phyloP scores from a whole-genome alignment of 768 basidiomycete genomes.

The Termitomyces titanicus region DNA sequence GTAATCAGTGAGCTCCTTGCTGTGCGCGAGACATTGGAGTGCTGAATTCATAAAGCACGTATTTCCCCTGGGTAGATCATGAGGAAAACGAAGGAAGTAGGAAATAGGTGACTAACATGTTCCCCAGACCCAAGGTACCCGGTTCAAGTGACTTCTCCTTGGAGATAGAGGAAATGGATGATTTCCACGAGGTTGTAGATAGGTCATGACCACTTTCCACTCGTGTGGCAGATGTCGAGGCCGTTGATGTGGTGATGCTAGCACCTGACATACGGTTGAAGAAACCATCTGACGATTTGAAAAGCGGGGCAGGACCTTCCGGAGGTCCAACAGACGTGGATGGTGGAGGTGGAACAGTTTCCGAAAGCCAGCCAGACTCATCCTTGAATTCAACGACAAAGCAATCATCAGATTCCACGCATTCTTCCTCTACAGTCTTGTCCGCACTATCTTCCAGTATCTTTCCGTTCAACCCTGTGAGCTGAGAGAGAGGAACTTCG shows the following conservation, averaged over 20 bases:
- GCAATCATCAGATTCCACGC: conserved; percentile 57
- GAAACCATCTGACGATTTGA: conserved; percentile 51
- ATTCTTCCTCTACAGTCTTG: conserved; percentile 54
- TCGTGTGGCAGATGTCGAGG: conserved; percentile 18
- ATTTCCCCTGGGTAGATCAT: conserved; percentile 61
- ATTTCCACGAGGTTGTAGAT: conserved; percentile 29
- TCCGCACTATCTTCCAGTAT: conserved; percentile 39
- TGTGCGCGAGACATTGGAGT: conserved; percentile 93
- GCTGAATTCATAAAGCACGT: conserved; percentile 99
- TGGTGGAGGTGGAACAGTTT: conserved; percentile 21
- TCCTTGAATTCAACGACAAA: conserved; percentile 76
- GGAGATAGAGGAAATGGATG: conserved; percentile 16
- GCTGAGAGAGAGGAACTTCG: conserved; percentile 30
- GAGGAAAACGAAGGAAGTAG: conserved; percentile 1
- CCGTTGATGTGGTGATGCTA: background rate
- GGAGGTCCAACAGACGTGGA: conserved; percentile 15
- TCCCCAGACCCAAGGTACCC: conserved; percentile 84
- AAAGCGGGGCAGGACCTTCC: conserved; percentile 44
- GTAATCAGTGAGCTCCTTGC: conserved; percentile 85
- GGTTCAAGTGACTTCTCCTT: conserved; percentile 47
- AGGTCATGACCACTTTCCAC: conserved; percentile 15
- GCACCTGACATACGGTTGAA: conserved; percentile 37
- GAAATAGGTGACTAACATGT: conserved; percentile 56
- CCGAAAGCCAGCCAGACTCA: conserved; percentile 56
- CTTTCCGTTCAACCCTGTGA: conserved; percentile 29